phyloP scores from a whole-genome alignment of 495 filamentous ascomycete genomes.

The Clohesyomyces aquaticus region DNA sequence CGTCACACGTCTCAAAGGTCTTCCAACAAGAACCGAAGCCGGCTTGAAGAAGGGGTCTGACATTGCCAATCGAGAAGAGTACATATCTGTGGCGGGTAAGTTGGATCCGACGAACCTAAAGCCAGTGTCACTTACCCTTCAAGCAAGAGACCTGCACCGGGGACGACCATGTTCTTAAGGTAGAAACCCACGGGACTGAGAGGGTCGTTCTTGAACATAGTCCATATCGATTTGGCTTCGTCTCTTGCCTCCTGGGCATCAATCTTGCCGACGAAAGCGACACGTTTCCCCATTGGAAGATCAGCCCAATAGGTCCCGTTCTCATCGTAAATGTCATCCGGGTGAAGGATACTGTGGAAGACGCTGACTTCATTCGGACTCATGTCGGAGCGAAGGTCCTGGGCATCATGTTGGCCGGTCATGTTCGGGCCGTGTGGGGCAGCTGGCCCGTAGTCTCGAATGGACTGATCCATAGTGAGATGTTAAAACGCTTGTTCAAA shows the following conservation, averaged over 20 bases:
- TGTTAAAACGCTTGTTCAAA: background rate
- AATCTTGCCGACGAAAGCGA: slow-evolving; percentile 71
- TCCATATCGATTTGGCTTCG: slow-evolving; percentile 69
- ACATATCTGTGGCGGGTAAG: slow-evolving; percentile 62
- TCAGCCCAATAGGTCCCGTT: slow-evolving; percentile 93
- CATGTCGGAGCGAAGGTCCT: slow-evolving; percentile 50
- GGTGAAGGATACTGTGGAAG: slow-evolving; percentile 73
- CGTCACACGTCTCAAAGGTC: slow-evolving; percentile 62
- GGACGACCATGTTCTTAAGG: slow-evolving; percentile 82
- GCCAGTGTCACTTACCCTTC: slow-evolving; percentile 65
- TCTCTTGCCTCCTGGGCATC: slow-evolving; percentile 65
- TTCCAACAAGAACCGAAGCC: slow-evolving; percentile 78
- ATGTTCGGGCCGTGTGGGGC: slow-evolving; percentile 49
- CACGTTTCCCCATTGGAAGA: slow-evolving; percentile 64
- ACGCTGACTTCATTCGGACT: slow-evolving; percentile 68
- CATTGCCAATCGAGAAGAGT: slow-evolving; percentile 90
- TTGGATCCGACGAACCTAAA: background rate
- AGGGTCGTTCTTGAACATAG: slow-evolving; percentile 80
- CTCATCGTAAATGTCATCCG: slow-evolving; percentile 77
- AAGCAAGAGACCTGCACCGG: slow-evolving; percentile 82
- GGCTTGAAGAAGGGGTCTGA: slow-evolving; percentile 72
- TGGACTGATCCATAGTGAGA: slow-evolving; percentile 23
- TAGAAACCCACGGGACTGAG: slow-evolving; percentile 80
- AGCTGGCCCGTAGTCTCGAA: slow-evolving; percentile 57
- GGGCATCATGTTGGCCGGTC: slow-evolving; percentile 42